Base-by-base conservation (phyloP, 495 filamentous ascomycete genomes). In the Parachaetomium inaequale region DNA sequence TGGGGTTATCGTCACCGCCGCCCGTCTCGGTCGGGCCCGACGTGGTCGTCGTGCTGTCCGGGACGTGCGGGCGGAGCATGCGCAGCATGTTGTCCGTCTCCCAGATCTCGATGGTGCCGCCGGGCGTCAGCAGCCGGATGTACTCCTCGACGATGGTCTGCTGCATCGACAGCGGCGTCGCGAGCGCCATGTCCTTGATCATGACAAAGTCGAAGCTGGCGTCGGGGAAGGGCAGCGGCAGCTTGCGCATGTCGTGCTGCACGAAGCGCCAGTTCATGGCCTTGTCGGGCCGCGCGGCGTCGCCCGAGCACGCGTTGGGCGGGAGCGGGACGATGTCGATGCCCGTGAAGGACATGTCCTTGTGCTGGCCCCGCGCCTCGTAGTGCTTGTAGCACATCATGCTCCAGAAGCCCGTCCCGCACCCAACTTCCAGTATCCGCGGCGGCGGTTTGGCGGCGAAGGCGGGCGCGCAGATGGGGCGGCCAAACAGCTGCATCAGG, bases 331-430 rank as follows among this genome's bases (percentile, higher is more conserved):
- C 87, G 38, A 96, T 83, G 72, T 98, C 93, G 55, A 98, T 75
- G 0, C 93, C 93, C 2, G 87, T 88, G 71, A 96, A 96, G 21
- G 84, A 82, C 26, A 90, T 82, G 65, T 70, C 70, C 0, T 72
- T 62, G 61, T 86, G 55, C 15, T 63, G 78, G 10, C 89, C 90
- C 23, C 79, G 79, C 28, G 79, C 79, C 43, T 80, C 77, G 67
- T 93, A 88, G 72, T 90, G 85, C 25, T 88, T 82, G 73, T 93
- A 88, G 72, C 90, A 94, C 75, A 88, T 82, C 71, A 88, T 87
- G 63, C 90, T 92, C 93, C 93, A 96, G 64, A 93, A 86, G 29
- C 86, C 93, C 17, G 89, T 89, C 7, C 93, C 93, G 74, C 93
- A 98, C 38, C 88, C 91, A 56, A 96, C 73, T 68, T 98, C 93